Percentiles rank a stretch among this genome's conserved stretches.
These are phyloP conservation scores for Tricholoma hemisulphureum DNA, from an alignment of 768 basidiomycete genomes.

Conservation along the genomic window DNA sequence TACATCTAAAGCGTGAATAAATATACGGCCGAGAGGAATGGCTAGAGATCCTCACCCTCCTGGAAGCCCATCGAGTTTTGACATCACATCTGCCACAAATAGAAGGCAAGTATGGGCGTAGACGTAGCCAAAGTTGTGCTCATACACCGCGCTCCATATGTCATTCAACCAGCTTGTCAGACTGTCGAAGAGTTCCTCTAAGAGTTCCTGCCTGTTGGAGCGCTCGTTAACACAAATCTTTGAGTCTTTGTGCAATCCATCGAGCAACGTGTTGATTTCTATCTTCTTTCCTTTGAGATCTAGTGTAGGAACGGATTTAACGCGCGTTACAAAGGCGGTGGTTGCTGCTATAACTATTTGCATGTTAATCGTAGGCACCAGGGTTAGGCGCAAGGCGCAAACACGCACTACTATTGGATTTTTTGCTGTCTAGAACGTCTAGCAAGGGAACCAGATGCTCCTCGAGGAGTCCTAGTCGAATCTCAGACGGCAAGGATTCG, in stretches of 20 bases:
- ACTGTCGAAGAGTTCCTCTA: conserved; percentile 54
- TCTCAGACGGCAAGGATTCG: conserved; percentile 52
- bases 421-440: conserved; percentile 38
- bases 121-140: conserved; percentile 50
- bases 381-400: neutral
- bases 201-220: conserved; percentile 52
- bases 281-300: conserved; percentile 53
- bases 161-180: conserved; percentile 59
- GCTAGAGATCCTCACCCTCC: conserved; percentile 33
- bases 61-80: conserved; percentile 38
- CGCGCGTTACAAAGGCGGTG: conserved; percentile 34
- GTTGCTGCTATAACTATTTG: conserved; percentile 37
- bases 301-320: conserved; percentile 45
- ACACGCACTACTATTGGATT: conserved; percentile 34
- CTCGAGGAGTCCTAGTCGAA: conserved; percentile 47
- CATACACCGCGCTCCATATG: conserved; percentile 63
- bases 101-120: conserved; percentile 57
- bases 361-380: conserved; percentile 3
- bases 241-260: conserved; percentile 51
- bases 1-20: conserved; percentile 41
- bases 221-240: conserved; percentile 54
- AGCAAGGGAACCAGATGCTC: conserved; percentile 51
- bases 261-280: conserved; percentile 52
- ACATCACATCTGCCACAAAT: conserved; percentile 46
- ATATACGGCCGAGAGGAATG: neutral